Conservation (phyloP, 2,329 filamentous ascomycete genomes). For the Teratosphaeria pseudoeucalypti region DNA sequence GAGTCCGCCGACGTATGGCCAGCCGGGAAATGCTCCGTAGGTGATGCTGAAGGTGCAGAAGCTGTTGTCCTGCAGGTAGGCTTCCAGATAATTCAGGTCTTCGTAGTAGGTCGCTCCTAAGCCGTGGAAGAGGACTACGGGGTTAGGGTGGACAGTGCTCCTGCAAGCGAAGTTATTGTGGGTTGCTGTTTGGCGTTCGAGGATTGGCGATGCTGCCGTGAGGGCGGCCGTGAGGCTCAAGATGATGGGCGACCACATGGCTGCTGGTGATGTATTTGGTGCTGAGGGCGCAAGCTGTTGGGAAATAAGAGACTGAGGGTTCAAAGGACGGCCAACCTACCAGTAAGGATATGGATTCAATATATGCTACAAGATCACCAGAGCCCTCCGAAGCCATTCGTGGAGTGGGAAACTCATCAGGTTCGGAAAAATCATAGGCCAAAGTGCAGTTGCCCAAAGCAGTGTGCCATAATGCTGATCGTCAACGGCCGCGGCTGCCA, state of each 20-base stretch:
- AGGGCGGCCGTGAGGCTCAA: background rate
- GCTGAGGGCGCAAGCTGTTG: background rate
- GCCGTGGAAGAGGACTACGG: slow-evolving; percentile 15
- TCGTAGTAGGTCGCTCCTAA: slow-evolving; percentile 18
- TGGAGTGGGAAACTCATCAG: too few species aligned
- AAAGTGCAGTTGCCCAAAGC: background rate
- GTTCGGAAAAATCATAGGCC: too few species aligned
- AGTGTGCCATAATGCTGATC: background rate
- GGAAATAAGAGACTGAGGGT: background rate
- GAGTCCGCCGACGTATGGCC: slow-evolving; percentile 14
- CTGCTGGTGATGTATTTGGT: background rate
- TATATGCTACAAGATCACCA: background rate
- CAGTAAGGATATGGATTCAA: background rate
- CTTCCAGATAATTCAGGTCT: slow-evolving; percentile 15
- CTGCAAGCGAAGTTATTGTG: slow-evolving; percentile 16
- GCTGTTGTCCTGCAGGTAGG: slow-evolving; percentile 9
- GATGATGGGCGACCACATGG: background rate
- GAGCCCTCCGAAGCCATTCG: too few species aligned
- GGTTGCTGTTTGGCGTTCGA: background rate
- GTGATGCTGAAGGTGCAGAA: slow-evolving; percentile 18
- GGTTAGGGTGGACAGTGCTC: slow-evolving; percentile 13
- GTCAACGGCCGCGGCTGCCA: background rate
- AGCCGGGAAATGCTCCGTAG: slow-evolving; percentile 12
- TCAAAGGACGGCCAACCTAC: background rate
- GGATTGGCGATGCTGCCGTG: background rate